These are phyloP conservation scores for Drechslera avenae DNA, from an alignment of 2,329 filamentous ascomycete species.

Conservation along the genomic window DNA sequence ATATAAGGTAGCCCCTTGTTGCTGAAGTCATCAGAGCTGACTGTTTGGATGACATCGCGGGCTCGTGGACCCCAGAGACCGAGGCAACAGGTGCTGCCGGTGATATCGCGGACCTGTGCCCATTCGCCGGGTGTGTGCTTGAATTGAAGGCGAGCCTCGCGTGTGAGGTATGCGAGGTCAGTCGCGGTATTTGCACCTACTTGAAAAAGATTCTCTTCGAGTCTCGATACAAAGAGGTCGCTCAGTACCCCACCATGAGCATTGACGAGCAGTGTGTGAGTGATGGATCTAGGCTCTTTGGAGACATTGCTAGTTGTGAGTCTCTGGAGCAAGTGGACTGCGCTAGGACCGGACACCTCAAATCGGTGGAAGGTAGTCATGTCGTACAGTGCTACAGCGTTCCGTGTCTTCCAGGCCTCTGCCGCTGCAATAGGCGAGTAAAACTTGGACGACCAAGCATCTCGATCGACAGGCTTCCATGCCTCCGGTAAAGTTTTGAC, in stretches of 20 bases:
- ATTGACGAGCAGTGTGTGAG: slow-evolving; percentile 63
- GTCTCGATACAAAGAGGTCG: slow-evolving; percentile 62
- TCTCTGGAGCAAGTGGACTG: slow-evolving; percentile 60
- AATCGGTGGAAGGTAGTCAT: slow-evolving; percentile 65
- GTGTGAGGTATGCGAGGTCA: slow-evolving; percentile 60
- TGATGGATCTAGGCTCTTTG: slow-evolving; percentile 56
- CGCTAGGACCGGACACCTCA: slow-evolving; percentile 63
- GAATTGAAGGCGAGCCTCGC: slow-evolving; percentile 58
- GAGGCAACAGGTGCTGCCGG: slow-evolving; percentile 64
- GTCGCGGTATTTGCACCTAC: slow-evolving; percentile 62
- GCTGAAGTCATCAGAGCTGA: slow-evolving; percentile 56
- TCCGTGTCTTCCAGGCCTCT: slow-evolving; percentile 69
- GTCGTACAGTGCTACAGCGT: slow-evolving; percentile 66
- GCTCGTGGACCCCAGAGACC: slow-evolving; percentile 67
- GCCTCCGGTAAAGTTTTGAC: slow-evolving; percentile 57
- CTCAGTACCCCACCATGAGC: slow-evolving; percentile 59
- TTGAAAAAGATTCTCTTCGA: slow-evolving; percentile 59
- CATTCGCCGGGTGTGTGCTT: slow-evolving; percentile 49
- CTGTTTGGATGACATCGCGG: slow-evolving; percentile 55
- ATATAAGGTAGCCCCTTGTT: slow-evolving; percentile 58
- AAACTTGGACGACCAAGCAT: slow-evolving; percentile 63
- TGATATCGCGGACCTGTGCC: slow-evolving; percentile 63
- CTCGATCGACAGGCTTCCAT: slow-evolving; percentile 62
- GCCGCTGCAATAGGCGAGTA: slow-evolving; percentile 64
- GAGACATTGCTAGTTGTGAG: slow-evolving; percentile 59